Evolutionary conservation across 345 rosid genomes (phyloP).

Genomic region (Salix arbutifolia): DNA sequence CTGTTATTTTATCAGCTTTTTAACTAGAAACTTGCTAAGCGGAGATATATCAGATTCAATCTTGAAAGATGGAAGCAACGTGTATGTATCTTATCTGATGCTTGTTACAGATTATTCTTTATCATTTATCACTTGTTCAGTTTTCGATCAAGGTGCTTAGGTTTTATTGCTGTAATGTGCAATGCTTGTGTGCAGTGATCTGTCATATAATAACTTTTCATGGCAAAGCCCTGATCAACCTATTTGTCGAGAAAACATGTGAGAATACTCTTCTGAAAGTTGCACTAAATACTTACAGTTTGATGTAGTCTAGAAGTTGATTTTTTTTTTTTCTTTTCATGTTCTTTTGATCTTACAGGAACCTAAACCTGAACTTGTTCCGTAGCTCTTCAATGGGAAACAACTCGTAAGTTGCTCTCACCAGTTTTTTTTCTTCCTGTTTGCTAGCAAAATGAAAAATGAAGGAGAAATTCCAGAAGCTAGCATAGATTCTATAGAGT

Average conservation of each 20-base stretch:
- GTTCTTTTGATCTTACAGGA: conserved; percentile 27
- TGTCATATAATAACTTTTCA: conserved; percentile 46
- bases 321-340: conserved; percentile 1
- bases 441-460: background rate
- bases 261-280: conserved; percentile 13
- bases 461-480: background rate
- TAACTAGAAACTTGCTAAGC: conserved; percentile 34
- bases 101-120: conserved; percentile 5
- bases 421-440: background rate
- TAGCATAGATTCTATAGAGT: background rate
- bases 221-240: conserved; percentile 31
- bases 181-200: conserved; percentile 39
- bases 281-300: background rate
- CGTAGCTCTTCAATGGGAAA: conserved; percentile 40
- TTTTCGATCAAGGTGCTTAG: background rate
- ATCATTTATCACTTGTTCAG: background rate
- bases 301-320: background rate
- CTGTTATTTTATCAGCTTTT: conserved; percentile 25
- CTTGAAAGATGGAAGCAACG: conserved; percentile 29
- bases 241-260: conserved; percentile 39
- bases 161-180: background rate
- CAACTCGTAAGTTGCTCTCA: conserved; percentile 40
- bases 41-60: conserved; percentile 37
- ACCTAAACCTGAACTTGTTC: conserved; percentile 59
- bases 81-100: conserved; percentile 32